Base-by-base conservation (phyloP, 108 stramenopile genomes). In the Pelagomonas calceolata region DNA sequence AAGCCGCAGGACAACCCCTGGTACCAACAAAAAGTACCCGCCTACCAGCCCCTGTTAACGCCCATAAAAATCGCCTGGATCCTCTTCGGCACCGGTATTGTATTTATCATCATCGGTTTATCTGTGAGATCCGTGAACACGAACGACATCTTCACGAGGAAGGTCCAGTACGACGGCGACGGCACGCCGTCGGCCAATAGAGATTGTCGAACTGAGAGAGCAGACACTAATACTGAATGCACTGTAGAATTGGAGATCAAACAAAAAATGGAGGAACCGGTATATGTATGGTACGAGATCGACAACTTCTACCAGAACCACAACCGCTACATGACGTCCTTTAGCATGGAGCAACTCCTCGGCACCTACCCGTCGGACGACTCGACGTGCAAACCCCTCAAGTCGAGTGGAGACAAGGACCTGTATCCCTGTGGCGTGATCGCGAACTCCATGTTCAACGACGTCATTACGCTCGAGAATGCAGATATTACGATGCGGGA, bases 291-390 rank as follows among this genome's bases (percentile, higher is more conserved):
- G 78, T 99, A 99, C 76, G 89, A 97, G 77, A 70, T 99, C 34
- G 79, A 84, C 66, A 98, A 98, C 76, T 99, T 97, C 76, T 93
- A 95, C 81, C 99, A 99, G 84, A 99, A 98, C 76, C 96, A 97
- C 80, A 78, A 95, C 34, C 79, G 81, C 65, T 98, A 94, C 75
- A 79, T 81, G 12, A 83, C 73, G 45, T 35, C 36, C 44, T 17
- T 30, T 78, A 79, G 66, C 68, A 74, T 26, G 46, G 51, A 60
- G 7, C 51, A 60, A 26, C 51, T 60, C 51, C 3, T 12, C 21
- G 51, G 51, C 51, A 26, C 3, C 7, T 26, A 60, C 51, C 51
- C 29, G 21, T 4, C 1, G 21, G 29, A 60, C 21, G 51, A 26
- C 51, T 26, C 3, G 21, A 26, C 51, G 51, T 60, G 51, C 51